Evolutionary conservation across 306 rosid genomes (phyloP).

Genomic region (Gastrolobium villosum): DNA sequence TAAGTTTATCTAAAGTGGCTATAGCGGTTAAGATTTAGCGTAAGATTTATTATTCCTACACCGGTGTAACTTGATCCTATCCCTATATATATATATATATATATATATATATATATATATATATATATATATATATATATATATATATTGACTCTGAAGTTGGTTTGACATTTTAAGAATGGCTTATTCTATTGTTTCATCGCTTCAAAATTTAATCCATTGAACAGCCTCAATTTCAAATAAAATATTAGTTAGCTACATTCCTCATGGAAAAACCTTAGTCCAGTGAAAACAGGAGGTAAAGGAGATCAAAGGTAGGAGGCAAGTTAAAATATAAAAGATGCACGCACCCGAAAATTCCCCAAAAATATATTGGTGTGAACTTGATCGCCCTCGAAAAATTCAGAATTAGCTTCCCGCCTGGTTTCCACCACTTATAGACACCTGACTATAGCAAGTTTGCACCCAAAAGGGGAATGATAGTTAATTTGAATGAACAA

Average conservation of each 20-base stretch:
- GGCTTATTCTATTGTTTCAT: constrained; percentile 25
- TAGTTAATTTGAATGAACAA: constrained; percentile 40
- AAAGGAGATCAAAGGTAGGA: constrained; percentile 10
- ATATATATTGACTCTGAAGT: not conserved
- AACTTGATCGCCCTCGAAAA: constrained; percentile 85
- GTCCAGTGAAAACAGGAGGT: constrained; percentile 11
- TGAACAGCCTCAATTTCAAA: constrained; percentile 14
- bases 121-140: too few relatives aligned
- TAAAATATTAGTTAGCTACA: constrained; percentile 4
- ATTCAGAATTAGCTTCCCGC: constrained; percentile 77
- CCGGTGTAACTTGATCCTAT: too few relatives aligned
- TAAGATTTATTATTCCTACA: too few relatives aligned
- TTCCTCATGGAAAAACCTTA: constrained; percentile 2
- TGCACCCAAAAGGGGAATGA: constrained; percentile 29
- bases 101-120: too few relatives aligned
- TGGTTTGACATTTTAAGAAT: constrained; percentile 21
- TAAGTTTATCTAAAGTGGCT: too few relatives aligned
- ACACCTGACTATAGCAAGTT: constrained; percentile 68
- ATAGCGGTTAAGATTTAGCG: too few relatives aligned
- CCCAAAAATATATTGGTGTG: constrained; percentile 91
- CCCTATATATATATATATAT: too few relatives aligned
- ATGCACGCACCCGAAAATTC: constrained; percentile 80
- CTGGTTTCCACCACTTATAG: constrained; percentile 95
- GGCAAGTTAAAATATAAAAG: constrained; percentile 21
- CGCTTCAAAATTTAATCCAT: constrained; percentile 22